Conservation (phyloP, 2,329 filamentous ascomycete genomes). For the Chalaropsis ovoidea region DNA sequence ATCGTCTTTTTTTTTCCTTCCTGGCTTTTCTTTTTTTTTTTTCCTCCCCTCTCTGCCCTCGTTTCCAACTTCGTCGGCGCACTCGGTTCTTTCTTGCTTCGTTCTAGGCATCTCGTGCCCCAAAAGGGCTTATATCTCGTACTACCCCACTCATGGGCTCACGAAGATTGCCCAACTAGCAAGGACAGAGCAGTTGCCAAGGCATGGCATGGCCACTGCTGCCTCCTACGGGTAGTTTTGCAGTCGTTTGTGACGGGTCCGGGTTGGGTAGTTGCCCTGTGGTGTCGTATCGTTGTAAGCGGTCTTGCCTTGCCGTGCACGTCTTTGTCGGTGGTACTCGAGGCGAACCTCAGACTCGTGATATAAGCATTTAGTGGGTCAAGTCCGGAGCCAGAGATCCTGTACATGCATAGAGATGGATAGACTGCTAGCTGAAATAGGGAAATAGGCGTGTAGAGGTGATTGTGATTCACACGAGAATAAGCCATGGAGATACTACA, state of each 20-base stretch:
- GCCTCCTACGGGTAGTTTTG: not conserved
- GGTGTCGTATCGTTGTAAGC: not conserved
- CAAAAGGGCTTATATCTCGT: not conserved
- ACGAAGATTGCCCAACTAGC: not conserved
- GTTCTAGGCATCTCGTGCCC: not conserved
- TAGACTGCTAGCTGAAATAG: no score
- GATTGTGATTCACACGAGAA: not conserved
- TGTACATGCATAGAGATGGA: no score
- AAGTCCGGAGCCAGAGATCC: no score
- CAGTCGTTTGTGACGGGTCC: not conserved
- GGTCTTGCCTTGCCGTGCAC: not conserved
- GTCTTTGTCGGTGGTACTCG: not conserved
- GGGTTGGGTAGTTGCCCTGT: not conserved
- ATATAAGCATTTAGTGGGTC: not conserved
- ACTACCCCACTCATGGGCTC: not conserved
- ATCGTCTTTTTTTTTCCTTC: not conserved
- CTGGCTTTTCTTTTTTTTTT: not conserved
- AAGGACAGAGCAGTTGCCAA: not conserved
- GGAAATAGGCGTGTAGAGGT: not conserved
- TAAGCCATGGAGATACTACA: not conserved
- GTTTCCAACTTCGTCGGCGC: not conserved
- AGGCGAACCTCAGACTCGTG: not conserved
- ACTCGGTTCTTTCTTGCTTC: not conserved
- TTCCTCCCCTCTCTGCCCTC: not conserved
- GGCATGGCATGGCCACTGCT: not conserved